Base-by-base conservation (phyloP, 306 rosid genomes). In the Lotus japonicus region DNA sequence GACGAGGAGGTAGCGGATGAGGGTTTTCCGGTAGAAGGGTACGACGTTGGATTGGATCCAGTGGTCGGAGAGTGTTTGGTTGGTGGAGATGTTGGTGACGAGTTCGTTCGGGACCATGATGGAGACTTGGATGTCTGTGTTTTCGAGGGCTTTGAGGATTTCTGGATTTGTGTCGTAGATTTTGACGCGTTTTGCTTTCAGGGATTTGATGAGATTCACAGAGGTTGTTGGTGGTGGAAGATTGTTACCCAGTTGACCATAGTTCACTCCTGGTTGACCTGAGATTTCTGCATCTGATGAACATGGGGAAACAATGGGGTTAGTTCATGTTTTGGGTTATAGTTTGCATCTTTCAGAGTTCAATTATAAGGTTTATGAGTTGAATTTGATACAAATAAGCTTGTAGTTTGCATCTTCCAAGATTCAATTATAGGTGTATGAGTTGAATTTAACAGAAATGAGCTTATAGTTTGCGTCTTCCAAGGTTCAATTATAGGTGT, bases 1-100 rank as follows among this genome's bases (percentile, higher is more conserved):
- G 28, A 89, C 90, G 36, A 92, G 88, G 50, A 92, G 90, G 84
- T 83, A 85, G 0, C 97, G 96, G 56, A 92, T 89, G n/a, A 58
- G 70, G 3, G 92, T 84, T 0, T 82, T 9, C 0, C 82, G 84
- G 73, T 92, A 84, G 31, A 77, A 89, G 0, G 96, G 95, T 0
- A 78, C 61, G 4, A 92, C 56, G 15, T 85, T 92, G 39, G 77
- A 9, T 18, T 16, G 71, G 12, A 92, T 66, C 96, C 98, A 92
- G 0, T 73, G 18, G 53, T 89, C 65, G 9, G 95, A 67, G 38
- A 89, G 76, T 2, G 85, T 79, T 70, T 87, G 92, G 62, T 75
- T 80, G 1, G 77, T 31, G 68, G 96, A 91, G 1, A 85, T 79
- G 73, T 91, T 80, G 64, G 58, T 4, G 64, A 91, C 67, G 63